Percentiles rank a stretch among this genome's conserved stretches.
phyloP scores from a whole-genome alignment of 148 eudicot species.

The Pharnaceum exiguum region DNA sequence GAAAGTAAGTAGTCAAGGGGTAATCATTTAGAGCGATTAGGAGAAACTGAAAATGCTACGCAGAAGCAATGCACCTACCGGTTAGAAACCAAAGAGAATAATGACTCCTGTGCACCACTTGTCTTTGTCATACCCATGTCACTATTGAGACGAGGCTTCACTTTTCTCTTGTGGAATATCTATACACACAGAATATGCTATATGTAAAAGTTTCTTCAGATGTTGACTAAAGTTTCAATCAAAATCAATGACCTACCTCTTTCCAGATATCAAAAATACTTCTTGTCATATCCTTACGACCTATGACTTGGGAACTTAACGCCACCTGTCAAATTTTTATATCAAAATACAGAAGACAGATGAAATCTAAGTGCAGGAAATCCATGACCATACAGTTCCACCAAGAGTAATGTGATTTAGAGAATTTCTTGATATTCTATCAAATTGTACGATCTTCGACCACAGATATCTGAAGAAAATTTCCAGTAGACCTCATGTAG shows the following conservation, averaged over 20 bases:
- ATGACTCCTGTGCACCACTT: constrained; percentile 45
- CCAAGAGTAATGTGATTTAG: too few species aligned
- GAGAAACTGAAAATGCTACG: constrained; percentile 1
- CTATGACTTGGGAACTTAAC: constrained; percentile 77
- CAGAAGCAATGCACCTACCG: constrained; percentile 46
- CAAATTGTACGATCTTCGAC: too few species aligned
- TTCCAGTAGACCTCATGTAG: too few species aligned
- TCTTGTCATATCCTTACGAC: constrained; percentile 80
- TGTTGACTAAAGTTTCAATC: background rate
- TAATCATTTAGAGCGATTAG: background rate
- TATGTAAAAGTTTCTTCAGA: background rate
- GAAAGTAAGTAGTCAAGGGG: constrained; percentile 17
- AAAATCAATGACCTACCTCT: constrained; percentile 44
- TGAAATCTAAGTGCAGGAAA: constrained; percentile 4
- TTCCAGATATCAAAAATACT: constrained; percentile 92
- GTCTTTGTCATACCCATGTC: constrained; percentile 20
- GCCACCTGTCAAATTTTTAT: constrained; percentile 13
- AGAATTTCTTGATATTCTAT: too few species aligned
- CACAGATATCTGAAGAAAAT: too few species aligned
- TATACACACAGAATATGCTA: constrained; percentile 14
- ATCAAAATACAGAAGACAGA: background rate
- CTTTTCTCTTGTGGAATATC: constrained; percentile 83
- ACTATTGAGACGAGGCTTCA: constrained; percentile 42
- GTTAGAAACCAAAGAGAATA: constrained; percentile 64
- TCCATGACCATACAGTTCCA: too few species aligned